A percentile compares a stretch with the other conserved stretches of the same genome.
Conservation (phyloP, 2,329 filamentous ascomycete species). For the Tolypocladium pustulatum region DNA sequence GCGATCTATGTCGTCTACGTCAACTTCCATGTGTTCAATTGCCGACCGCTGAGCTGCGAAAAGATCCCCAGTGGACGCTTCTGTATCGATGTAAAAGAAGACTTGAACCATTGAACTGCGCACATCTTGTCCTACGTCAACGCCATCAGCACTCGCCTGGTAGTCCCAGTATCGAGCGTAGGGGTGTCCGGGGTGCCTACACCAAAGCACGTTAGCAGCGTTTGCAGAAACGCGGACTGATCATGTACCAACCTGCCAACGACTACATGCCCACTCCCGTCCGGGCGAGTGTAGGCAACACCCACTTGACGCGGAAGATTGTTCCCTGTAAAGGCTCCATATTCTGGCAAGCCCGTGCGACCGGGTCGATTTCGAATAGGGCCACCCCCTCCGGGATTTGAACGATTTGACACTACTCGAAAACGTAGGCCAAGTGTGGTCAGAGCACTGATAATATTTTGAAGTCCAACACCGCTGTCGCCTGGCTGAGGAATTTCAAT, state of each 20-base stretch:
- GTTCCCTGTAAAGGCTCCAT: background rate
- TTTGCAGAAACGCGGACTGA: accelerated
- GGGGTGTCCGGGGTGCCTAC: background rate
- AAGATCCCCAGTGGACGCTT: background rate
- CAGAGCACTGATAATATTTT: background rate
- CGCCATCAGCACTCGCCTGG: background rate
- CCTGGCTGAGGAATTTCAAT: background rate
- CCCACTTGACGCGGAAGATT: background rate
- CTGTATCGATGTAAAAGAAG: background rate
- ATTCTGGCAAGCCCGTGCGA: too few species aligned
- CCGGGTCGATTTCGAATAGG: background rate
- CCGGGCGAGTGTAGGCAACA: background rate
- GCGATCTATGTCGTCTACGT: background rate
- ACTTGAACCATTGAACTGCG: background rate
- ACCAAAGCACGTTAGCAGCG: background rate
- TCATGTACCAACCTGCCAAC: background rate
- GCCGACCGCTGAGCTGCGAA: background rate
- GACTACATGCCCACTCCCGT: background rate
- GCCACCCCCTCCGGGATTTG: background rate
- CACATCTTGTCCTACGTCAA: background rate
- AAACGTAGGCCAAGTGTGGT: background rate
- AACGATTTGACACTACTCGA: background rate
- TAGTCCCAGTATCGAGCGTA: background rate
- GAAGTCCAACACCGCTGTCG: background rate
- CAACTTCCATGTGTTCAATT: background rate